Base-by-base conservation (phyloP, 805 yeast species). In the Pichia insulana region DNA sequence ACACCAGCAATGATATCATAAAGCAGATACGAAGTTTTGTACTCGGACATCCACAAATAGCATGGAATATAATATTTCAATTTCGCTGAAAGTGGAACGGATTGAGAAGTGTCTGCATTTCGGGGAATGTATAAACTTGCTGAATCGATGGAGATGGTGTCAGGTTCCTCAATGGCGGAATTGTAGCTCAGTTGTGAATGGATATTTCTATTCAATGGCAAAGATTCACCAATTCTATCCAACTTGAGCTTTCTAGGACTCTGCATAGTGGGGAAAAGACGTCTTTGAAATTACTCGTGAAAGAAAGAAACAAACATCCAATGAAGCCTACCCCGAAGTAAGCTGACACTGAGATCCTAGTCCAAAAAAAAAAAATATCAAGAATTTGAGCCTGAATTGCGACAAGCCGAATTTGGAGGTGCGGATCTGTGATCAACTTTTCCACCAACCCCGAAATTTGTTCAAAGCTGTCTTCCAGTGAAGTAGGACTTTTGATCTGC, bases 1-100 rank as follows among this genome's bases (percentile, higher is more conserved):
- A 87, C 54, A 0, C 98, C 97, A 2, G 96, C 95, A 15, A 82
- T 62, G 8, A 84, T 54, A 55, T 90, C 98, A 17, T 77, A 71
- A 2, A 74, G 19, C 34, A 80, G 53, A 37, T 60, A 61, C 1
- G 52, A 40, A 13, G 43, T 12, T 1, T 53, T 53, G 48, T 83
- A 83, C 7, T 69, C 53, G 5, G 74, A 72, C n/a, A 80, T 47
- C 92, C 92, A 83, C 0, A 79, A 68, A 36, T 72, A 68, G 43
- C 78, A 74, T 0, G 90, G 90, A 2, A 83, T 57, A 51, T 82
- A 82, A 55, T 82, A 81, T 0, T 80, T 78, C 10, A 79, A 28
- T 33, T 60, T 60, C 36, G 63, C 51, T 1, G 40, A 30, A 46
- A 43, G 27, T 4, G 52, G 36, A 7, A 41, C 27, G 3, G 32